These are phyloP conservation scores for Juglanconis oblonga DNA, from an alignment of 2,329 filamentous ascomycete genomes.

Conservation along the genomic window DNA sequence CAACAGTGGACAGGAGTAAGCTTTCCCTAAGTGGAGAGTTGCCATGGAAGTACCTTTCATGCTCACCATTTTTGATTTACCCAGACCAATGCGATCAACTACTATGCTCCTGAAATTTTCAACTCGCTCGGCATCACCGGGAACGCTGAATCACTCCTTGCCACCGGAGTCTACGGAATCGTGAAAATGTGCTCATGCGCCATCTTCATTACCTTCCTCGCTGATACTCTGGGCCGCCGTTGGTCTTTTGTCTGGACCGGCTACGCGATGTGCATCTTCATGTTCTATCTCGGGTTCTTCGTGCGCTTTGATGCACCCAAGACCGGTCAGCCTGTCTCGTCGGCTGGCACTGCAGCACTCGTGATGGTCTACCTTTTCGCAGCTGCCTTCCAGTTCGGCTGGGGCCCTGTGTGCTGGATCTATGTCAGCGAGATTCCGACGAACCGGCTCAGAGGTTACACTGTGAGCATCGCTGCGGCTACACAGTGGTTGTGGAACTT, in stretches of 20 bases:
- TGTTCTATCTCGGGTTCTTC: slow-evolving; percentile 63
- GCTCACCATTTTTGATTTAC: not conserved
- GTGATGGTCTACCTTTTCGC: slow-evolving; percentile 64
- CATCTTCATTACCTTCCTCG: slow-evolving; percentile 57
- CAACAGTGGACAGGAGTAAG: slow-evolving; percentile 66
- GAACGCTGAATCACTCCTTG: slow-evolving; percentile 52
- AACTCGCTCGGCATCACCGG: slow-evolving; percentile 37
- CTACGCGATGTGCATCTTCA: slow-evolving; percentile 32
- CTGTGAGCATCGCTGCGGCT: slow-evolving; percentile 59
- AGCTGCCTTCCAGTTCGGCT: slow-evolving; percentile 59
- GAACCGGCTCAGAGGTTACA: slow-evolving; percentile 54
- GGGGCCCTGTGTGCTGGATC: slow-evolving; percentile 64
- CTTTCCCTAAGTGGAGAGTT: slow-evolving; percentile 1
- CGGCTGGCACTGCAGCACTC: slow-evolving; percentile 50
- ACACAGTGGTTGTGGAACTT: slow-evolving; percentile 66
- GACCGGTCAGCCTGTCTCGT: slow-evolving; percentile 36
- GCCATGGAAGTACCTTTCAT: not conserved
- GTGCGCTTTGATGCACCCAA: slow-evolving; percentile 43
- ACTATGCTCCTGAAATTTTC: slow-evolving; percentile 33
- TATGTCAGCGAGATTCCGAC: slow-evolving; percentile 63
- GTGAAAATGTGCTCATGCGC: slow-evolving; percentile 59
- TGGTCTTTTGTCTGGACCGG: slow-evolving; percentile 55
- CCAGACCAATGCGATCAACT: slow-evolving; percentile 29
- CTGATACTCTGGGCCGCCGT: slow-evolving; percentile 58
- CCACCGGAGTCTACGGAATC: slow-evolving; percentile 62